These are phyloP conservation scores for Schizothecium vesticola DNA, from an alignment of 495 filamentous ascomycete species.

Conservation along the genomic window DNA sequence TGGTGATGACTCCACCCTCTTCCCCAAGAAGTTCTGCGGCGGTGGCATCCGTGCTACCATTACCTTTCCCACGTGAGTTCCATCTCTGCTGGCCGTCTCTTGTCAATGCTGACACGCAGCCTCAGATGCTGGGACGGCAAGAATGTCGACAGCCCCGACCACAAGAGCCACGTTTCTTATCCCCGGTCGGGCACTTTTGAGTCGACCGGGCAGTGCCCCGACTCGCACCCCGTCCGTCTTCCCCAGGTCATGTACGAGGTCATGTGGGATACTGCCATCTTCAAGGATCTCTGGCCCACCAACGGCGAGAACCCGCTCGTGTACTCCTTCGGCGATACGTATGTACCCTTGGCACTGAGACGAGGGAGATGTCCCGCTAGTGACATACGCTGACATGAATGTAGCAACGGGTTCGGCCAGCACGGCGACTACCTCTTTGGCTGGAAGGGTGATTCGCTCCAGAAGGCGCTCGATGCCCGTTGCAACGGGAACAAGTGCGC, in stretches of 20 bases:
- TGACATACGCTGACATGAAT: conserved; percentile 35
- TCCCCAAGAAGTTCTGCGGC: conserved; percentile 37
- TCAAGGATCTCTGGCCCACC: conserved; percentile 44
- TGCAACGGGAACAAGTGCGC: conserved; percentile 40
- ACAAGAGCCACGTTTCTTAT: conserved; percentile 46
- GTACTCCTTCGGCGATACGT: conserved; percentile 45
- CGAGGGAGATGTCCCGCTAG: conserved; percentile 23
- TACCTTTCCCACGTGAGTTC: conserved; percentile 42
- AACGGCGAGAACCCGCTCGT: conserved; percentile 42
- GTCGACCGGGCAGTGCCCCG: conserved; percentile 37
- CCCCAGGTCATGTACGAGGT: conserved; percentile 48
- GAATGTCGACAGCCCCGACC: conserved; percentile 48
- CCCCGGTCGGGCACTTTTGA: conserved; percentile 37
- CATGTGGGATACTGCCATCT: conserved; percentile 43
- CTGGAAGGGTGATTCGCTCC: conserved; percentile 44
- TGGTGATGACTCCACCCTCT: conserved; percentile 40
- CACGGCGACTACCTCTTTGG: conserved; percentile 50
- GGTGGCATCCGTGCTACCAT: conserved; percentile 47
- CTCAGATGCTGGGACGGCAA: conserved; percentile 48
- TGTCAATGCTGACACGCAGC: neutral
- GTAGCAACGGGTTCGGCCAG: conserved; percentile 36
- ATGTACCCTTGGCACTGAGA: neutral
- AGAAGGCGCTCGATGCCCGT: conserved; percentile 43
- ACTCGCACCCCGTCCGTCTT: conserved; percentile 38
- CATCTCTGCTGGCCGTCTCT: neutral